A percentile compares a stretch with the other conserved stretches of the same genome.
Conservation (phyloP, 768 basidiomycete genomes). For the Pseudohyphozyma bogoriensis region DNA sequence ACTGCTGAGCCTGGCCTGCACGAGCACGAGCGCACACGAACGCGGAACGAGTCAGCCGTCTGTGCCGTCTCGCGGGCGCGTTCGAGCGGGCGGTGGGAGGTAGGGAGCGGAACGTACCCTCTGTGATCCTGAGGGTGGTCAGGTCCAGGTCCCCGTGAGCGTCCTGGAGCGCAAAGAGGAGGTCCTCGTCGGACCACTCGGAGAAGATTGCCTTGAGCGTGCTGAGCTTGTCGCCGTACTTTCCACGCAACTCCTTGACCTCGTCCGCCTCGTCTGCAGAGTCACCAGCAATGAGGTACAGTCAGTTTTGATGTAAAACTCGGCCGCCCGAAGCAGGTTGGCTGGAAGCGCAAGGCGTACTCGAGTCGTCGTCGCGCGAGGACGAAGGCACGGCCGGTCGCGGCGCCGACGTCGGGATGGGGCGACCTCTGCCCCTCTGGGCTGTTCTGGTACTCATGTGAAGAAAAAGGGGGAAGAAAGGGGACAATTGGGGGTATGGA, state of each 20-base stretch:
- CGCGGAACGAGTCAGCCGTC: neutral
- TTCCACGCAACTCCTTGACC: constrained; percentile 19
- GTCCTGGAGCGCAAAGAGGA: constrained; percentile 25
- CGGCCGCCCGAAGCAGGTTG: too few relatives aligned
- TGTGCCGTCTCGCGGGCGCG: neutral
- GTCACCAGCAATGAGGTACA: too few relatives aligned
- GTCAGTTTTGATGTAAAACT: too few relatives aligned
- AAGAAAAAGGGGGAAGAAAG: too few relatives aligned
- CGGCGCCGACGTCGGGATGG: too few relatives aligned
- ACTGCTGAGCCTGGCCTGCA: constrained; percentile 28
- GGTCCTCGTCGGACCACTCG: constrained; percentile 29
- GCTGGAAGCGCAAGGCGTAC: too few relatives aligned
- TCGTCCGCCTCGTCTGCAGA: constrained; percentile 20
- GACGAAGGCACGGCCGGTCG: too few relatives aligned
- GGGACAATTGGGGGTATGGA: too few relatives aligned
- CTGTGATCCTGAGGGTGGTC: constrained; percentile 25
- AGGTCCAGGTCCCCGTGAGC: constrained; percentile 29
- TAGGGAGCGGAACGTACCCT: constrained; percentile 12
- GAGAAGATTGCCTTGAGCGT: constrained; percentile 25
- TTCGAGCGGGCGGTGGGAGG: neutral
- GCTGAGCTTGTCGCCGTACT: constrained; percentile 19
- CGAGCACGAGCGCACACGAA: neutral
- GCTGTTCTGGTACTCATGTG: too few relatives aligned
- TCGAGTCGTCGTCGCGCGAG: too few relatives aligned
- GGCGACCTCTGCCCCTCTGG: too few relatives aligned